Conservation (phyloP, 2,329 filamentous ascomycete species). For the Metarhizium humberi region DNA sequence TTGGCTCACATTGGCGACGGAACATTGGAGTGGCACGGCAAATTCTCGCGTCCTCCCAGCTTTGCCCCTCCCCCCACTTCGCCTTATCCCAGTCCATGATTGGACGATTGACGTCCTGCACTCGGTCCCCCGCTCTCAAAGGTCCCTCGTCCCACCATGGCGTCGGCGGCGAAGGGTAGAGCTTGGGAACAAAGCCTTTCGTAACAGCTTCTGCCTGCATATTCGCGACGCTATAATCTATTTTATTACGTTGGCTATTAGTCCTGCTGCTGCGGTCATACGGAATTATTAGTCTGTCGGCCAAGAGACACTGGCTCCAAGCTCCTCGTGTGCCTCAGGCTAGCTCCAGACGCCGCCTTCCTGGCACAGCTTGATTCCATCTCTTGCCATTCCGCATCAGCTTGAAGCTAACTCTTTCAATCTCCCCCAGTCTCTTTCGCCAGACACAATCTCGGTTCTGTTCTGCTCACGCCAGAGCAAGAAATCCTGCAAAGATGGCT, state of each 20-base stretch:
- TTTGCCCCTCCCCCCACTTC: neutral
- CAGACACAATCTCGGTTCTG: slow-evolving; percentile 21
- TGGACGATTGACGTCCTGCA: neutral
- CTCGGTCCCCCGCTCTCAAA: neutral
- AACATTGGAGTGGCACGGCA: neutral
- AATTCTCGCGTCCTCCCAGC: too few relatives aligned
- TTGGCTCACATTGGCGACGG: neutral
- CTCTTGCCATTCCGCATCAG: neutral
- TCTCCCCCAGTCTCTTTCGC: slow-evolving; percentile 14
- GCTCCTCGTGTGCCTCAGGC: neutral
- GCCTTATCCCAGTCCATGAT: neutral
- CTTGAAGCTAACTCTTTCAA: neutral
- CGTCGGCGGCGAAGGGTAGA: neutral
- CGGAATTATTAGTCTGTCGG: neutral
- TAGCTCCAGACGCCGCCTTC: neutral
- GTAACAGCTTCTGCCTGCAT: neutral
- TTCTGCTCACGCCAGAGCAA: slow-evolving; percentile 26
- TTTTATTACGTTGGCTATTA: neutral
- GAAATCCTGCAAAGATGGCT: slow-evolving; percentile 32
- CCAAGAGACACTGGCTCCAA: neutral
- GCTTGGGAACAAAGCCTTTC: neutral
- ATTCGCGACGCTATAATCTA: neutral
- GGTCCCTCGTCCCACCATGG: neutral
- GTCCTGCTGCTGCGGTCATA: neutral
- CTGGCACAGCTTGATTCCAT: neutral